Evolutionary conservation across 768 basidiomycete species (phyloP).

Genomic region (Tulasnella sp.): DNA sequence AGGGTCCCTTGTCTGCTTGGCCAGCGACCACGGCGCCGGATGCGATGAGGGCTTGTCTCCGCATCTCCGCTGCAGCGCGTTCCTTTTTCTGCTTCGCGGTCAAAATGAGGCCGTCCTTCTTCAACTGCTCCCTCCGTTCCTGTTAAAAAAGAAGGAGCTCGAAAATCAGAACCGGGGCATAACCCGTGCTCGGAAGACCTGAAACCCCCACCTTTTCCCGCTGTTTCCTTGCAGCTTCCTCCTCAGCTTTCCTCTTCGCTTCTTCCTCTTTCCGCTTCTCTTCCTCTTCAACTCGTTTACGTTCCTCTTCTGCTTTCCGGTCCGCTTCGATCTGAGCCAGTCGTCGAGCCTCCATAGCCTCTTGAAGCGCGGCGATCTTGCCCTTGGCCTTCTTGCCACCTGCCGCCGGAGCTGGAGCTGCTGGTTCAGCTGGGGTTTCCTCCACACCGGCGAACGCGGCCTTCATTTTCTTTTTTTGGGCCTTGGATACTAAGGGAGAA

Average conservation of each 20-base stretch:
- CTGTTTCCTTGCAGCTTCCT: slow-evolving; percentile 52
- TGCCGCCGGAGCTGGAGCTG: slow-evolving; percentile 40
- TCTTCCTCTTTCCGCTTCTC: slow-evolving; percentile 75
- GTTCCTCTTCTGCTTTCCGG: slow-evolving; percentile 69
- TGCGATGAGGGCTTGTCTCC: slow-evolving; percentile 83
- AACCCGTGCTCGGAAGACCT: background rate
- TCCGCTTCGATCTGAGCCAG: slow-evolving; percentile 79
- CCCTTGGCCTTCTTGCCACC: slow-evolving; percentile 49
- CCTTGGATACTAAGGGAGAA: slow-evolving; percentile 34
- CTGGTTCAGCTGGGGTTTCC: slow-evolving; percentile 34
- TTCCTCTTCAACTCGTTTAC: slow-evolving; percentile 81
- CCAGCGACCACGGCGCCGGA: slow-evolving; percentile 90
- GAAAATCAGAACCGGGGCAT: background rate
- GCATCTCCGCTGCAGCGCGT: slow-evolving; percentile 81
- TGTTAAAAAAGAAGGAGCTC: slow-evolving; percentile 38
- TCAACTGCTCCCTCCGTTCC: slow-evolving; percentile 84
- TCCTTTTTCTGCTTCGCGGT: slow-evolving; percentile 99
- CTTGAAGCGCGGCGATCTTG: slow-evolving; percentile 77
- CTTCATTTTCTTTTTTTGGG: slow-evolving; percentile 40
- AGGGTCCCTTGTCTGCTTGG: slow-evolving; percentile 54
- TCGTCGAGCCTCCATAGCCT: slow-evolving; percentile 90
- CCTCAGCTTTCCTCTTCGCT: slow-evolving; percentile 70
- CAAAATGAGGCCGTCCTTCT: slow-evolving; percentile 89
- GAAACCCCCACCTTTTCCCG: slow-evolving; percentile 57
- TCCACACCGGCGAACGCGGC: slow-evolving; percentile 34